Conservation (phyloP, 1,284 basidiomycete genomes). For the Coniferiporia sulphurascens region DNA sequence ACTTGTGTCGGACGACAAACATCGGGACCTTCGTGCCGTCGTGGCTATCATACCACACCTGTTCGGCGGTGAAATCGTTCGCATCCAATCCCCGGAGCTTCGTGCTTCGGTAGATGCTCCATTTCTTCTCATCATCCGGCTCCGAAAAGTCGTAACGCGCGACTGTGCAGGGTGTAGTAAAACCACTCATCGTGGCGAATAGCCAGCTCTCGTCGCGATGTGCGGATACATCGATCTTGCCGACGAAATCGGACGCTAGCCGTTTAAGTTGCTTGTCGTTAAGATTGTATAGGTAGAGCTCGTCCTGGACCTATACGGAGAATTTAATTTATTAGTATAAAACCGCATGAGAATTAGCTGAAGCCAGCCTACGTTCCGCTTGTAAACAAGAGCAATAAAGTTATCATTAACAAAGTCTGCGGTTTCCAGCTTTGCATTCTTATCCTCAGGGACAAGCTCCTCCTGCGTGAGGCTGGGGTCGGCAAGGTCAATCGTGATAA, state of each 20-base stretch:
- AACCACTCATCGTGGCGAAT: constrained; percentile 66
- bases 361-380: constrained; percentile 55
- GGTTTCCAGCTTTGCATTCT: constrained; percentile 54
- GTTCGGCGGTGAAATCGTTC: constrained; percentile 69
- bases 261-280: constrained; percentile 53
- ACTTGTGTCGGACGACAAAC: constrained; percentile 80
- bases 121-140: constrained; percentile 43
- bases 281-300: constrained; percentile 71
- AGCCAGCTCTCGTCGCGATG: constrained; percentile 59
- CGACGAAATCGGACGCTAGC: constrained; percentile 67
- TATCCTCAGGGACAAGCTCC: constrained; percentile 72
- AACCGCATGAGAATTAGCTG: neutral
- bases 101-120: constrained; percentile 58
- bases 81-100: constrained; percentile 61
- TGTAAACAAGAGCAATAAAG: constrained; percentile 64
- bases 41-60: constrained; percentile 76
- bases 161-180: constrained; percentile 71
- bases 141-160: constrained; percentile 56
- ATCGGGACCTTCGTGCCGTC: constrained; percentile 83
- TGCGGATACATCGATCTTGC: constrained; percentile 53
- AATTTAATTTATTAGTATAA: neutral
- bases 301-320: constrained; percentile 64
- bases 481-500: constrained; percentile 63
- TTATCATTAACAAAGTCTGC: constrained; percentile 51
- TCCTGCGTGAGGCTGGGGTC: constrained; percentile 44